Base-by-base conservation (phyloP, 2,329 filamentous ascomycete species). In the Pseudopyricularia javanii region DNA sequence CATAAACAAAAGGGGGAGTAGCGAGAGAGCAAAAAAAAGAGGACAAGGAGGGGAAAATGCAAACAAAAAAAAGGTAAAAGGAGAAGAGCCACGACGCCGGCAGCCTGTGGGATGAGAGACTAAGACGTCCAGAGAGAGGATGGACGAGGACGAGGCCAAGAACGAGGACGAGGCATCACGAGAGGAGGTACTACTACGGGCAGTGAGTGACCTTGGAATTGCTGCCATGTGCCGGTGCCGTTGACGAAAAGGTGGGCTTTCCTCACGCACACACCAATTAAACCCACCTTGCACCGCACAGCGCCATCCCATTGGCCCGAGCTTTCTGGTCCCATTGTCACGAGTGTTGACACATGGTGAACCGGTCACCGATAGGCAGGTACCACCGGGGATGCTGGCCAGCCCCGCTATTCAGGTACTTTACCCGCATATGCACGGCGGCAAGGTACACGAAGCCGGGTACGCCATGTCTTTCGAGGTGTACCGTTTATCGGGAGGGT, bases 1-100 rank as follows among this genome's bases (percentile, higher is more conserved):
- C 37, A 47, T 52, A 30, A 52, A 52, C 50, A 24, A 43, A 20
- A 26, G 55, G 55, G 51, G 52, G 52, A 53, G 56, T 55, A 51
- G 56, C 51, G 24, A 15, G 47, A 45, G 47, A 37, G 48, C 28
- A 12, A 35, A 47, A 45, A 40, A 33, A 45, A n/a, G 37, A 34
- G 26, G 30, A 47, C n/a, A 49, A 40, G 35, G 40, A 26, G 52
- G 30, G 47, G 30, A 26, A 22, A 30, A 47, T 50, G 17, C 12
- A 49, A 45, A 17, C 30, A 40, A 4, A 14, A 4, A 17, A 33
- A 33, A 24, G 34, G 26, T 22, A 51, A 4, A 30, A 30, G 28
- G 28, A 30, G 28, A 45, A 6, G 37, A 49, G 22, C 26, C 49
- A 34, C 49, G 33, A 22, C 28, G 24, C 28, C 12, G 20, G 49